Base-by-base conservation (phyloP, 768 basidiomycete species). In the Mycena alexandri region DNA sequence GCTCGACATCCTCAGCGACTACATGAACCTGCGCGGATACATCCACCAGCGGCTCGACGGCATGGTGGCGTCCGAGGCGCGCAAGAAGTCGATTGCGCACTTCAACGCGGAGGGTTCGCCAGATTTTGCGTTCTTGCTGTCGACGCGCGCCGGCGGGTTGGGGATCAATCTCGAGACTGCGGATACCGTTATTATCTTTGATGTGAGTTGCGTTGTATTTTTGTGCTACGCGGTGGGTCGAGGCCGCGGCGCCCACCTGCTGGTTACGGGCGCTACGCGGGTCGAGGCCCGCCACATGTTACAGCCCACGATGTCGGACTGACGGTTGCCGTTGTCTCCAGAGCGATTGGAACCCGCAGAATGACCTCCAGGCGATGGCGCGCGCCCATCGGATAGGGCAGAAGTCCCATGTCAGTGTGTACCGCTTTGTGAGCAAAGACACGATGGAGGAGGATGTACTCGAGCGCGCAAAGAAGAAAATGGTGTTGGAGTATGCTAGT, bases 401-500 rank as follows among this genome's bases (percentile, higher is more conserved):
- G 79, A 98, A 99, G 82, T 93, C 92, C 42, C 98, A 99, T 80
- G 98, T 99, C 74, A 98, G 91, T 76, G 98, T 99, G 53, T 99
- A 99, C 79, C 92, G 97, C 29, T 96, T 99, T 77, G 95, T 99
- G 75, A 96, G 95, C 76, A 99, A 99, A 81, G 98, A 98, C 75
- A 99, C 97, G 21, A 98, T 99, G 90, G 98, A 99, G 80, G 98
- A 99, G 81, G 98, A 99, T 75, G 93, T 99, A 21, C 87, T 99
- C 51, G 97, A 99, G 81, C 88, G 97, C 57, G 98, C 98, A 13
- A 96, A 96, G 87, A 94, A 95, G 84, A 99, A 99, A 84, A 99
- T 99, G 98, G 95, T 99, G 48, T 84, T 99, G 69, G 98, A 99
- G 79, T 98, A 99, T 84, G 98, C 98, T 47, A 98, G 96, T 98